Conservation (phyloP, 441 rosid genomes). For the Aquilaria agallochum region DNA sequence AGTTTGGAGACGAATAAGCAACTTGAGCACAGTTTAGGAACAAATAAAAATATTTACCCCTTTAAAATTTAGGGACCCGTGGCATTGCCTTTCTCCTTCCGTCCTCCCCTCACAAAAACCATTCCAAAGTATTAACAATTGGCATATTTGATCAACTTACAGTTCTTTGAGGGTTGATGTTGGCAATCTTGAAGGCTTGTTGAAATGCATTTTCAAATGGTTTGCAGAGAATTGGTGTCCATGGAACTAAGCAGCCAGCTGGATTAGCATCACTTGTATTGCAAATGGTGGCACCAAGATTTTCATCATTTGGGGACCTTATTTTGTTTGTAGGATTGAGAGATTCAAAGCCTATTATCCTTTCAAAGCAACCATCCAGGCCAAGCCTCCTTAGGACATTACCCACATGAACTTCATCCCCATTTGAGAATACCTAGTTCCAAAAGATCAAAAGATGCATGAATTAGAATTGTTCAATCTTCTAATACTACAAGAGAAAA, state of each 20-base stretch:
- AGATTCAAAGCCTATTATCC: slow-evolving; percentile 49
- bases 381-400: slow-evolving; percentile 48
- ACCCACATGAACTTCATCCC: slow-evolving; percentile 46
- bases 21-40: too few relatives aligned
- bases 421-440: slow-evolving; percentile 53
- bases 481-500: too few relatives aligned
- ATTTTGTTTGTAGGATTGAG: slow-evolving; percentile 33
- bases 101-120: too few relatives aligned
- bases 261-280: neutral
- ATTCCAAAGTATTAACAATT: neutral
- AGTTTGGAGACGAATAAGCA: too few relatives aligned
- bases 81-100: too few relatives aligned
- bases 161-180: slow-evolving; percentile 50
- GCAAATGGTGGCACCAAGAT: slow-evolving; percentile 9
- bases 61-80: too few relatives aligned
- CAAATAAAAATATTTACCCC: too few relatives aligned
- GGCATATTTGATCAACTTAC: slow-evolving; percentile 25
- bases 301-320: slow-evolving; percentile 7
- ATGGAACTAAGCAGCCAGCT: slow-evolving; percentile 14
- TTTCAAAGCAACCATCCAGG: slow-evolving; percentile 65
- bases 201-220: slow-evolving; percentile 49
- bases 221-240: slow-evolving; percentile 51
- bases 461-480: too few relatives aligned
- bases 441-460: neutral
- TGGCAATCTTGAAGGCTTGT: slow-evolving; percentile 47